A percentile compares a stretch with the other conserved stretches of the same genome.
Evolutionary conservation across 1,139 yeast genomes (phyloP).

Genomic region (Pichia sp.): DNA sequence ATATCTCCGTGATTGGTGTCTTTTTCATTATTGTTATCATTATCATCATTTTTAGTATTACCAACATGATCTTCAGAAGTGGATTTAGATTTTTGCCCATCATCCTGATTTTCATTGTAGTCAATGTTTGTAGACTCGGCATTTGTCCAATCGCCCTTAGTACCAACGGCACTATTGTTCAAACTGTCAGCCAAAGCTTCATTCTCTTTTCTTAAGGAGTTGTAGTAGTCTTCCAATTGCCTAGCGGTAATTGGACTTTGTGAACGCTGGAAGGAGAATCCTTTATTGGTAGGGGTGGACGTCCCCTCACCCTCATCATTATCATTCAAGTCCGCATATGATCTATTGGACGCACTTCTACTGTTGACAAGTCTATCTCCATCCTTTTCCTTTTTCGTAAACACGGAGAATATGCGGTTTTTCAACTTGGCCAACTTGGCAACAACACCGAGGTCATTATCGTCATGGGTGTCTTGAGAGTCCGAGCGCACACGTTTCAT

Average conservation of each 20-base stretch:
- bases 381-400: background rate
- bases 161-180: background rate
- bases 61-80: background rate
- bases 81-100: background rate
- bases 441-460: background rate
- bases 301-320: background rate
- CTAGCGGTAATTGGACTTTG: slow-evolving; percentile 18
- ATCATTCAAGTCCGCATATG: too few species aligned
- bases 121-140: slow-evolving; percentile 16
- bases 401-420: slow-evolving; percentile 2
- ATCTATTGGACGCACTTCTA: too few species aligned
- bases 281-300: background rate
- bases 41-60: background rate
- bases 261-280: slow-evolving; percentile 4
- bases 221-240: slow-evolving; percentile 22
- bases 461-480: background rate
- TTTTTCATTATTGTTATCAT: background rate
- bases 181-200: slow-evolving; percentile 14
- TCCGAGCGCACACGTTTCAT: slow-evolving; percentile 3
- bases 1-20: background rate
- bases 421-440: slow-evolving; percentile 7
- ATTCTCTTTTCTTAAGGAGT: slow-evolving; percentile 19
- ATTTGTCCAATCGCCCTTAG: slow-evolving; percentile 1
- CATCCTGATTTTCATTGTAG: background rate
- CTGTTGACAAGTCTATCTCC: too few species aligned